Conservation (phyloP, 1,139 yeast species). For the Candida frijolesensis region DNA sequence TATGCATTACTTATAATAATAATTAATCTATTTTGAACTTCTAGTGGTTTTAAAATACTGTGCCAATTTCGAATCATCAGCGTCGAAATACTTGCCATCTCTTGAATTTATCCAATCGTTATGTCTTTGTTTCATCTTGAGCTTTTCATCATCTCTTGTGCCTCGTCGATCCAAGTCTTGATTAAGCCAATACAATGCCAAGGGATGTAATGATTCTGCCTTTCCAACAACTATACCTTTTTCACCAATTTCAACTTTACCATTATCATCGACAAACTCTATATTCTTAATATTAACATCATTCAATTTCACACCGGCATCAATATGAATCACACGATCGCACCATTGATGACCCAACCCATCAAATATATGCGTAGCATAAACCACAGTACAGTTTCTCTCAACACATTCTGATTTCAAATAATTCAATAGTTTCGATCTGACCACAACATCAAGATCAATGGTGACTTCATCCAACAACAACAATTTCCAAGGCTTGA, state of each 20-base stretch:
- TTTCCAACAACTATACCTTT: slow-evolving; percentile 36
- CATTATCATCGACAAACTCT: slow-evolving; percentile 19
- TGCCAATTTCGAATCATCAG: slow-evolving; percentile 44
- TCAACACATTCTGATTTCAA: slow-evolving; percentile 67
- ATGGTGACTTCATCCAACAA: slow-evolving; percentile 94
- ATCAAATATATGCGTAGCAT: slow-evolving; percentile 96
- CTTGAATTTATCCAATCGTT: slow-evolving; percentile 47
- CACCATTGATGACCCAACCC: slow-evolving; percentile 88
- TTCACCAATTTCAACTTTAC: slow-evolving; percentile 18
- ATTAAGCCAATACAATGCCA: slow-evolving; percentile 66
- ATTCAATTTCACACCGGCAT: slow-evolving; percentile 55
- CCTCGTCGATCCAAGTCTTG: slow-evolving; percentile 58
- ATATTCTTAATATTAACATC: slow-evolving; percentile 25
- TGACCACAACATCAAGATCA: slow-evolving; percentile 89
- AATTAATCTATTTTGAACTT: slow-evolving; percentile 17
- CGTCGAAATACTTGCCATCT: slow-evolving; percentile 49
- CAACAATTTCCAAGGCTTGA: slow-evolving; percentile 85
- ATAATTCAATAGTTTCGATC: slow-evolving; percentile 71
- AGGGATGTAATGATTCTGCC: slow-evolving; percentile 65
- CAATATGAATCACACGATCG: slow-evolving; percentile 77
- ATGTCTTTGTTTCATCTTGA: slow-evolving; percentile 45
- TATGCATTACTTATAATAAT: slow-evolving; percentile 7
- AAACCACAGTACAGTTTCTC: slow-evolving; percentile 72
- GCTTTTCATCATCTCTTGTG: slow-evolving; percentile 51
- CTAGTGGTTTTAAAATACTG: slow-evolving; percentile 53